Evolutionary conservation across 192 early-diverging fungal species (phyloP), one percentile per base, ranked within the genome.

Genomic region (Backusella psychrophila): DNA sequence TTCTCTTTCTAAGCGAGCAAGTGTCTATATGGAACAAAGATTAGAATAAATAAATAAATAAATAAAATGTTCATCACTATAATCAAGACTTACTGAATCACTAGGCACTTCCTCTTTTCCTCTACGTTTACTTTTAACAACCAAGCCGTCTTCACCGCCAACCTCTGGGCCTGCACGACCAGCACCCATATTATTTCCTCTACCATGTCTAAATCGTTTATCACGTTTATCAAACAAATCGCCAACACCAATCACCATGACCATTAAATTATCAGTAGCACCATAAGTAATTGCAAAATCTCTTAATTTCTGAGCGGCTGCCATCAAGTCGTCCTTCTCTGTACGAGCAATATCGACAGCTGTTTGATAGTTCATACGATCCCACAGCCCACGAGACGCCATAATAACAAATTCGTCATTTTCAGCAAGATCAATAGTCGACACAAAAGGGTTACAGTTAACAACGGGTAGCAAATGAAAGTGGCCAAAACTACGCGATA

Each of bases 241-340:
- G 0, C 90, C 89, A 53, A 97, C 90, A 0, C 93, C 94, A 75
- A 97, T 90, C 8, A 96, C 87, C 95, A 97, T 96, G 19, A 97
- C 94, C 87, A 95, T 91, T 29, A 95, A 86, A 66, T 89, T 91
- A 39, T 91, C 89, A 53, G 87, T 89, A 1, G 92, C 93, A 15
- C 92, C 90, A 69, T 94, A 93, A 2, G 93, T 89, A 29, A 96
- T 91, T 6, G 95, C 96, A 49, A 94, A 93, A 77, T 97, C 96
- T 41, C 96, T 86, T 59, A 97, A 84, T 42, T 93, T 94, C 69
- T 94, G 89, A 17, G 93, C 91, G 3, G 93, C 93, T 41, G 91
- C 85, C 82, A 93, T 91, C 36, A 92, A 83, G 72, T 93, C 92
- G 0, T 88, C 89, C n/a, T 90, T 88, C 52, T 91, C 91, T 29